Conservation (phyloP, 1,284 basidiomycete species). For the Leccinum angustisporum region DNA sequence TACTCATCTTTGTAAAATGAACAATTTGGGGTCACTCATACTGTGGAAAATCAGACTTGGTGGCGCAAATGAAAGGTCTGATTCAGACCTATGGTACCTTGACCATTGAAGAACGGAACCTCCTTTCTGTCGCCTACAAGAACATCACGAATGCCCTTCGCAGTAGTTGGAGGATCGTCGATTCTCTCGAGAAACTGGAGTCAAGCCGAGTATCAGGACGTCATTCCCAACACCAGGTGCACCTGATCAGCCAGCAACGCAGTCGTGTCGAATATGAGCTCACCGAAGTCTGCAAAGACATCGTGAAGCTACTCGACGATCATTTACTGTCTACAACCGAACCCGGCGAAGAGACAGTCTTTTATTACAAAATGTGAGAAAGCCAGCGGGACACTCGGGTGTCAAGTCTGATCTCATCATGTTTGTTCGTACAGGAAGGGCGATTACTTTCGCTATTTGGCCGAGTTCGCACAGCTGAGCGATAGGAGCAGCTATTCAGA, state of each 20-base stretch:
- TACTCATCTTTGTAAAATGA: not conserved
- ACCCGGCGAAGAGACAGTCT: slow-evolving; percentile 63
- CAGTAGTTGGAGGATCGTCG: slow-evolving; percentile 61
- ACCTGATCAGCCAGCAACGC: slow-evolving; percentile 52
- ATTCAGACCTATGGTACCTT: slow-evolving; percentile 50
- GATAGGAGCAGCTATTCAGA: slow-evolving; percentile 50
- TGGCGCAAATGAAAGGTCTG: slow-evolving; percentile 57
- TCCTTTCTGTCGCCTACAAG: slow-evolving; percentile 71
- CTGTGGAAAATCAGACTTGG: slow-evolving; percentile 46
- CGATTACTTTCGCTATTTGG: slow-evolving; percentile 69
- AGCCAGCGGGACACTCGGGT: not conserved
- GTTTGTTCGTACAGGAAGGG: slow-evolving; percentile 49
- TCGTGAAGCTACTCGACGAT: slow-evolving; percentile 53
- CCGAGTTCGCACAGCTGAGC: slow-evolving; percentile 55
- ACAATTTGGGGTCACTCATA: slow-evolving; percentile 11
- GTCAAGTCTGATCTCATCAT: slow-evolving; percentile 13
- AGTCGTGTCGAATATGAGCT: slow-evolving; percentile 58
- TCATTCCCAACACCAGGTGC: slow-evolving; percentile 39
- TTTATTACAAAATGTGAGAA: slow-evolving; percentile 66
- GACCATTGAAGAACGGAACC: slow-evolving; percentile 63
- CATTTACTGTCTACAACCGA: slow-evolving; percentile 55
- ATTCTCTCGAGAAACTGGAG: slow-evolving; percentile 54
- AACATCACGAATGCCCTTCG: slow-evolving; percentile 62
- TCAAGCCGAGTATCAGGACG: slow-evolving; percentile 31
- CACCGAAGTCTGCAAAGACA: slow-evolving; percentile 55